Base-by-base conservation (phyloP, 352 stramenopile species). In the Phytopythium mirpurense region DNA sequence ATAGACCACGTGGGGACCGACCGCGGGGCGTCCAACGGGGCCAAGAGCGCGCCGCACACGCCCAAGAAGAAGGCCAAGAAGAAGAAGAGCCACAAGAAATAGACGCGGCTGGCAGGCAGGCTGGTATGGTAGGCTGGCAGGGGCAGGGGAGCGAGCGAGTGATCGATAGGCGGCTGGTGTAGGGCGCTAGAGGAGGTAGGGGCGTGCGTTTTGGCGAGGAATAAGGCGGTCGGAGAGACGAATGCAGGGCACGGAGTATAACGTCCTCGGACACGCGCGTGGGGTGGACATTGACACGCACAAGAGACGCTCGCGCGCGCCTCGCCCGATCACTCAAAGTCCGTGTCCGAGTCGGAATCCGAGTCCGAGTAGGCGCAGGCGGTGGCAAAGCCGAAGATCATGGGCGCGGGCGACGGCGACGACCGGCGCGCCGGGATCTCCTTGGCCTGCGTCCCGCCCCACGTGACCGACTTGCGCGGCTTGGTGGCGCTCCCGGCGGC, bases 341-440 rank as follows among this genome's bases (percentile, higher is more conserved):
- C 59, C 52, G 68, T 78, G 56, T 82, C 29, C 29, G 29, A 32
- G 29, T 32, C 29, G 5, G 29, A 32, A 32, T 32, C 72, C 27
- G 70, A 88, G 44, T 83, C 69, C 51, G 54, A 62, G 49, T 76
- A 72, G 9, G 64, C 74, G 6, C 66, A 70, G 18, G 65, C 73
- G 9, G 72, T 83, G 24, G 70, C 74, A 27, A 74, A 72, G 32
- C 78, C 78, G 54, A 88, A 88, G 12, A 88, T 60, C 32, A 86
- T 66, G 8, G 72, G 71, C 2, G 67, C 53, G 15, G 56, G 53
- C 31, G 46, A 19, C 12, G 56, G 56, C 21, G 46, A 24, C 6
- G 47, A 15, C 36, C 63, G 68, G 34, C 46, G 57, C 19, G 37
- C 27, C 7, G 53, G 45, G 26, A 49, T 31, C 21, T 59, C 60